Conservation (phyloP, 768 basidiomycete genomes). For the Chalciporus sphaerocephalus region DNA sequence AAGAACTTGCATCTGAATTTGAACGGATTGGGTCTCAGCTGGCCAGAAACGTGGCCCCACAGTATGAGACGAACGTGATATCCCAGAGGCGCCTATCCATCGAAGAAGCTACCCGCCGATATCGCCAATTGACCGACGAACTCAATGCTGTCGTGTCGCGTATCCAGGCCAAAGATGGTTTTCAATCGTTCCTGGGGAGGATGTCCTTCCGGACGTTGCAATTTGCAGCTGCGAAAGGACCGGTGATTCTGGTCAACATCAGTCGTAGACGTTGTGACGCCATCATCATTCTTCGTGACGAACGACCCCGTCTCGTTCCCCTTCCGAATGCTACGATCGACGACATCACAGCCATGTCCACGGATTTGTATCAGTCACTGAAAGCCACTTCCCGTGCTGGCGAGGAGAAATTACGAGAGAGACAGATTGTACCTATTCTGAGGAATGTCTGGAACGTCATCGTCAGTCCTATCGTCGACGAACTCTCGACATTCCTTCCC, state of each 20-base stretch:
- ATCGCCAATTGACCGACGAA: conserved; percentile 16
- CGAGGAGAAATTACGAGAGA: conserved; percentile 24
- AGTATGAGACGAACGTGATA: neutral
- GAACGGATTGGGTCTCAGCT: conserved; percentile 19
- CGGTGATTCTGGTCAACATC: conserved; percentile 37
- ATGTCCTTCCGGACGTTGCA: conserved; percentile 16
- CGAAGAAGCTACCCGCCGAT: conserved; percentile 14
- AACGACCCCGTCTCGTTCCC: conserved; percentile 17
- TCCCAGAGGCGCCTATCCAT: conserved; percentile 2
- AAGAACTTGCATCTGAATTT: conserved; percentile 23
- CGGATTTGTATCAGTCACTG: conserved; percentile 3
- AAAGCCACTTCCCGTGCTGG: conserved; percentile 7
- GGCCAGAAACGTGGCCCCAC: neutral
- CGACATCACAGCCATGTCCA: conserved; percentile 8
- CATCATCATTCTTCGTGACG: conserved; percentile 28
- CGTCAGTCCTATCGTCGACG: conserved; percentile 18
- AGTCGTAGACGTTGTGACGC: conserved; percentile 35
- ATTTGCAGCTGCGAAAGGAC: conserved; percentile 24
- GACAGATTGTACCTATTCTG: conserved; percentile 7
- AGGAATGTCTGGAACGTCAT: conserved; percentile 26
- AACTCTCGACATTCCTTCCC: conserved; percentile 12
- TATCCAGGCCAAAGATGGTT: conserved; percentile 24
- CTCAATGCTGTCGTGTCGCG: conserved; percentile 17
- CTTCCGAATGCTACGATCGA: conserved; percentile 14
- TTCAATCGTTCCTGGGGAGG: conserved; percentile 31